These are phyloP conservation scores for Candida tibetensis DNA, from an alignment of 805 yeast genomes.

Conservation along the genomic window DNA sequence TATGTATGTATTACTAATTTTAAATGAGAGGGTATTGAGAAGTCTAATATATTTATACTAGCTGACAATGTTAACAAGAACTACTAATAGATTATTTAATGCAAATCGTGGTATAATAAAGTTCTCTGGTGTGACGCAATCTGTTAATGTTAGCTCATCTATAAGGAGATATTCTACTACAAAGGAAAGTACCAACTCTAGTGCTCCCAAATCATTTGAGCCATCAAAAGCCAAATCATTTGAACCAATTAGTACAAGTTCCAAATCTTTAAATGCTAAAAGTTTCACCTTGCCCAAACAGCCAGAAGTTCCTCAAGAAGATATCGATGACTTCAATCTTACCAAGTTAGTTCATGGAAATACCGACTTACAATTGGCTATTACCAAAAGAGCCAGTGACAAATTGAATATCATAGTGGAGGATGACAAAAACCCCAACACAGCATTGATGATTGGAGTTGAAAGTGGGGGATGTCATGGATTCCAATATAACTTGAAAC, in stretches of 20 bases:
- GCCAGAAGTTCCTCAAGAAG: slow-evolving; percentile 19
- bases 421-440: slow-evolving; percentile 53
- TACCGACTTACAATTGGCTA: slow-evolving; percentile 42
- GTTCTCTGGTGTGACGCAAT: no score
- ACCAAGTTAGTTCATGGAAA: slow-evolving; percentile 35
- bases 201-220: not conserved
- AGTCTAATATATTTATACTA: no score
- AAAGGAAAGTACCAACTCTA: no score
- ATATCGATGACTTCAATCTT: slow-evolving; percentile 27
- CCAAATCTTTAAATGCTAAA: not conserved
- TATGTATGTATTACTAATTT: no score
- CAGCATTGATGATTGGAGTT: slow-evolving; percentile 72
- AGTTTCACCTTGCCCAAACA: not conserved
- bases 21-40: no score
- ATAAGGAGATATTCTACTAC: no score
- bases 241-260: not conserved
- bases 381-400: slow-evolving; percentile 45
- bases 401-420: slow-evolving; percentile 53
- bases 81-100: no score
- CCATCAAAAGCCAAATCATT: not conserved
- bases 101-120: no score
- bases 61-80: no score
- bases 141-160: no score
- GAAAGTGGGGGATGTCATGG: slow-evolving; percentile 99
- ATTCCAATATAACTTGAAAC: slow-evolving; percentile 78